Percentiles rank a stretch among this genome's conserved stretches.
Evolutionary conservation across 2,329 filamentous ascomycete species (phyloP).

Genomic region (Rhynchosporium agropyri): DNA sequence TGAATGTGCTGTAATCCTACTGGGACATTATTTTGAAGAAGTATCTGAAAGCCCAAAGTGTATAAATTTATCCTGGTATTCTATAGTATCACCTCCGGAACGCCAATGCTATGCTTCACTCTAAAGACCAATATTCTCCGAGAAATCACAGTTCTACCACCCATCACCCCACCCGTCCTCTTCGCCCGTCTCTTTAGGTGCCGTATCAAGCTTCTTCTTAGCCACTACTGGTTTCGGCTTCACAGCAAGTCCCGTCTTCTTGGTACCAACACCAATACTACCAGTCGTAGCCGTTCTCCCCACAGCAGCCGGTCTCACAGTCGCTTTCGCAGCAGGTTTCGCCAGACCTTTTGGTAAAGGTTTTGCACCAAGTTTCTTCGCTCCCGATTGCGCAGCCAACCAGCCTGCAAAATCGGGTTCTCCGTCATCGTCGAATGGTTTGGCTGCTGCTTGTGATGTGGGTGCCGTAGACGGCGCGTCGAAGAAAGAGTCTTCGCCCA

Average conservation of each 20-base stretch:
- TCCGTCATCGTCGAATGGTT: constrained; percentile 76
- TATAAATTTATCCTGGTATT: constrained; percentile 13
- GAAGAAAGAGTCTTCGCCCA: constrained; percentile 57
- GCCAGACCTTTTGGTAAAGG: constrained; percentile 80
- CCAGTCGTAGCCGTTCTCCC: constrained; percentile 45
- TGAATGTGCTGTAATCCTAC: neutral
- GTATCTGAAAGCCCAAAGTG: neutral
- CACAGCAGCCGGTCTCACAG: constrained; percentile 40
- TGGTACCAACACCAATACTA: constrained; percentile 36
- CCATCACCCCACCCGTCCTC: constrained; percentile 68
- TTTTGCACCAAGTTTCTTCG: constrained; percentile 62
- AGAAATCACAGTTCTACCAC: constrained; percentile 50
- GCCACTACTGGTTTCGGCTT: constrained; percentile 50
- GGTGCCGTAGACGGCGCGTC: constrained; percentile 36
- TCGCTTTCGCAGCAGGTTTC: constrained; percentile 52
- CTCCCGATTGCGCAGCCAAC: constrained; percentile 79
- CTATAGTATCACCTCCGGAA: constrained; percentile 9
- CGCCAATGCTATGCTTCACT: constrained; percentile 21
- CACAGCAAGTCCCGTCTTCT: constrained; percentile 38
- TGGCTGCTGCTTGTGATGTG: constrained; percentile 43
- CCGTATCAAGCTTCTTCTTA: constrained; percentile 75
- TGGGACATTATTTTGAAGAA: neutral
- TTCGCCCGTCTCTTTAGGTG: constrained; percentile 61
- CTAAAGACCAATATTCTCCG: constrained; percentile 3
- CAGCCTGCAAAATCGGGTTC: constrained; percentile 97